Percentiles rank a stretch among this genome's conserved stretches.
Evolutionary conservation across 23 red algal genomes (phyloP).

Genomic region (Cyanidioschyzon merolae): DNA sequence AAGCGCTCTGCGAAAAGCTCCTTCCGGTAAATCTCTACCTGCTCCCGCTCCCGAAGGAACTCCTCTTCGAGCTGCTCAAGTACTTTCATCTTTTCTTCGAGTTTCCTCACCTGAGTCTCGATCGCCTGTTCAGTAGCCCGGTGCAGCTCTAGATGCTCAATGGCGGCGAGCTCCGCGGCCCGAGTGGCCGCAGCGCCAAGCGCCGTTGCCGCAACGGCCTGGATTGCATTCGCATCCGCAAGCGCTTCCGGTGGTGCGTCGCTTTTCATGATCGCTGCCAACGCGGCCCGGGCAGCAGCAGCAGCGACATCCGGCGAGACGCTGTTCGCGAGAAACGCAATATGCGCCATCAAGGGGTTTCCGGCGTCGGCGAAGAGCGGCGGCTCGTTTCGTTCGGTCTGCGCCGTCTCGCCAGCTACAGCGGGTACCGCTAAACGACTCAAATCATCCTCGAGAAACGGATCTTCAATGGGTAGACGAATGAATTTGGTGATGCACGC

Average conservation of each 20-base stretch:
- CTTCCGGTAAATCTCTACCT: constrained; percentile 46
- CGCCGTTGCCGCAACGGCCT: constrained; percentile 3
- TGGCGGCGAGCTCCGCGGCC: constrained; percentile 41
- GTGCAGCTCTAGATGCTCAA: constrained; percentile 54
- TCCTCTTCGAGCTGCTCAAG: constrained; percentile 54
- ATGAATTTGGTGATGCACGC: constrained; percentile 88
- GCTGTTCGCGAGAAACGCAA: constrained; percentile 71
- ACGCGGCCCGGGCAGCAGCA: constrained; percentile 70
- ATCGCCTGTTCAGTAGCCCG: constrained; percentile 45
- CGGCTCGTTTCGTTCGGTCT: neutral
- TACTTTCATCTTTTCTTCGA: constrained; percentile 60
- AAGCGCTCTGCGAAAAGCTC: constrained; percentile 50
- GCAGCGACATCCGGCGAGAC: constrained; percentile 77
- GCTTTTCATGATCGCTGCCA: constrained; percentile 30
- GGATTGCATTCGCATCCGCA: constrained; percentile 10
- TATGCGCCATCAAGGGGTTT: constrained; percentile 81
- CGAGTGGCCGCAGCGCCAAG: constrained; percentile 61
- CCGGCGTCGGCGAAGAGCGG: constrained; percentile 60
- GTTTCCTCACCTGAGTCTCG: constrained; percentile 40
- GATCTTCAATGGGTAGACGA: constrained; percentile 85
- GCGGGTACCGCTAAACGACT: neutral
- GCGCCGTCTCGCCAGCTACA: neutral
- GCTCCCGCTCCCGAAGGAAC: constrained; percentile 48
- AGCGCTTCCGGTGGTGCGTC: neutral
- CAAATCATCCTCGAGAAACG: constrained; percentile 63